phyloP scores from a whole-genome alignment of 2,329 filamentous ascomycete genomes.

The Paramyrothecium sp. region DNA sequence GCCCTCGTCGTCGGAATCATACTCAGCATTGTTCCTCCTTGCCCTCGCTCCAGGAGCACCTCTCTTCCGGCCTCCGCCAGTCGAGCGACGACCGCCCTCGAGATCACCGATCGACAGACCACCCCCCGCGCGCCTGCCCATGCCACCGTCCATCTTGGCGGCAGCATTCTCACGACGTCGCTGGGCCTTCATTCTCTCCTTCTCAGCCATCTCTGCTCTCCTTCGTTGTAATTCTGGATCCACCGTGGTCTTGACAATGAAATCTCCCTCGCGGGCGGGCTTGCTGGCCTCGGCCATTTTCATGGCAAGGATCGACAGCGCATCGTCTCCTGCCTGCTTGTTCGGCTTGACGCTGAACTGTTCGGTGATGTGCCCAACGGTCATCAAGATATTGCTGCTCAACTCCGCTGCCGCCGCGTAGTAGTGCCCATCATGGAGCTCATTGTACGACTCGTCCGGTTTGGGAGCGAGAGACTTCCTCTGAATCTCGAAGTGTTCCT shows the following conservation, averaged over 20 bases:
- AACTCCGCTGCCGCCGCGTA: constrained; percentile 74
- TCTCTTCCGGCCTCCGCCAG: constrained; percentile 50
- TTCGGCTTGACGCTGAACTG: constrained; percentile 69
- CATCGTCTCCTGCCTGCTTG: constrained; percentile 67
- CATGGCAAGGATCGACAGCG: constrained; percentile 65
- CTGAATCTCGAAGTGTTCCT: constrained; percentile 72
- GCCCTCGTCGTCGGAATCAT: constrained; percentile 74
- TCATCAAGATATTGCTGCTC: constrained; percentile 64
- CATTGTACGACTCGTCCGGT: constrained; percentile 58
- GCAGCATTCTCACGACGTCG: constrained; percentile 67
- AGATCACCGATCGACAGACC: constrained; percentile 68
- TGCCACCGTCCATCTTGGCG: constrained; percentile 60
- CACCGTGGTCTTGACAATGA: constrained; percentile 67
- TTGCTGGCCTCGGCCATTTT: constrained; percentile 64
- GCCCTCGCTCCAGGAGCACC: constrained; percentile 48
- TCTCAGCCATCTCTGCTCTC: constrained; percentile 71
- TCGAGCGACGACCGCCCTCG: constrained; percentile 57
- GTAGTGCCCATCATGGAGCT: constrained; percentile 70
- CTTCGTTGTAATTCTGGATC: constrained; percentile 76
- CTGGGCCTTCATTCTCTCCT: constrained; percentile 67
- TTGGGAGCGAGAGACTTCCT: constrained; percentile 68
- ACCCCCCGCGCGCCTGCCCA: constrained; percentile 46
- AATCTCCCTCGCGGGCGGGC: constrained; percentile 54
- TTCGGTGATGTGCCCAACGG: constrained; percentile 74
- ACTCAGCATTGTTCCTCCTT: constrained; percentile 59